Conservation (phyloP, 2,329 filamentous ascomycete species). For the Fusarium incarnatum region DNA sequence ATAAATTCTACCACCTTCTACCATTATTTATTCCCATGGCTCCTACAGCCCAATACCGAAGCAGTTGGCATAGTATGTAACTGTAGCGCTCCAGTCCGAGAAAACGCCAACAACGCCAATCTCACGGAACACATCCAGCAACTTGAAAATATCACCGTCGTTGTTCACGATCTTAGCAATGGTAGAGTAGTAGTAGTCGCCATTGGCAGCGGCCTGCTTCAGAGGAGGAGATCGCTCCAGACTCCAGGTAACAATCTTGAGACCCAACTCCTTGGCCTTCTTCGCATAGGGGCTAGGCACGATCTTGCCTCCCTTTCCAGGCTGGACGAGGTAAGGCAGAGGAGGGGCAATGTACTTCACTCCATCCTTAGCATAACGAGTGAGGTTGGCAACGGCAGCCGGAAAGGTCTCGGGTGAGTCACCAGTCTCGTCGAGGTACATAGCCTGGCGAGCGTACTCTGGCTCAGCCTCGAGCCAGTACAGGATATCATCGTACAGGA, state of each 20-base stretch:
- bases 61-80: slow-evolving; percentile 79
- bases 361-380: slow-evolving; percentile 65
- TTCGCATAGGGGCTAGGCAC: slow-evolving; percentile 72
- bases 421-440: slow-evolving; percentile 73
- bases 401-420: slow-evolving; percentile 63
- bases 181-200: slow-evolving; percentile 67
- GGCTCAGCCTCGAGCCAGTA: slow-evolving; percentile 75
- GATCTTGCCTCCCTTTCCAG: slow-evolving; percentile 62
- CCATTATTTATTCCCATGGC: not conserved
- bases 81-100: slow-evolving; percentile 75
- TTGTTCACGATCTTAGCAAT: slow-evolving; percentile 66
- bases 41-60: slow-evolving; percentile 56
- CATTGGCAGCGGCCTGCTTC: slow-evolving; percentile 58
- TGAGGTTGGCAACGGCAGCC: slow-evolving; percentile 67
- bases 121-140: slow-evolving; percentile 73
- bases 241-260: slow-evolving; percentile 76
- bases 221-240: slow-evolving; percentile 74
- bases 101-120: slow-evolving; percentile 73
- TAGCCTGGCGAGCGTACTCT: slow-evolving; percentile 69
- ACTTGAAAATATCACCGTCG: slow-evolving; percentile 74
- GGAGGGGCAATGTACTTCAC: slow-evolving; percentile 73
- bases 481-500: slow-evolving; percentile 71
- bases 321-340: slow-evolving; percentile 69
- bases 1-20: not conserved
- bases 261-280: slow-evolving; percentile 68